Base-by-base conservation (phyloP, 306 rosid genomes). In the Dalbergia cultrata region DNA sequence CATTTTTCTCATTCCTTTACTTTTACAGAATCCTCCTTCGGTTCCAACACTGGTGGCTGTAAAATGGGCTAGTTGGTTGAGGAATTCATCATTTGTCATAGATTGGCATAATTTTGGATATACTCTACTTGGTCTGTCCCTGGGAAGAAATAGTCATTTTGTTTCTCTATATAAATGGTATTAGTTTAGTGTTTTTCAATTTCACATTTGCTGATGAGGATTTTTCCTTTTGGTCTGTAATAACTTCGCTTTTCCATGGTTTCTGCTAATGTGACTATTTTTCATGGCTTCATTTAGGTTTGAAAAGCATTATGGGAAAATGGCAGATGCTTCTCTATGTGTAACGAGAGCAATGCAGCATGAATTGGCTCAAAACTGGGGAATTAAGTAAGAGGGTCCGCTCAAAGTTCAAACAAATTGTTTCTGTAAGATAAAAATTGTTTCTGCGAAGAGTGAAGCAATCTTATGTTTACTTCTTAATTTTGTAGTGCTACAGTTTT, bases 41-140 rank as follows among this genome's bases (percentile, higher is more conserved):
- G 96, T 95, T 89, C 99, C 99, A 33, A 91, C 98, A 43, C 84
- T 95, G 75, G 92, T 89, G 58, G 96, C 93, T 52, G 98, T 93
- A 82, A 95, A 92, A 89, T 95, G 92, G 94, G 97, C 98, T 59
- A 91, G 98, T 81, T 86, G 90, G 87, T 84, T 91, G 66, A 90
- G 97, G 86, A 81, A 60, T 47, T 95, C 98, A 49, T 85, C 90
- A 35, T 89, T 95, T 89, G 86, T 93, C 72, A 80, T 95, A 77
- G 99, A 95, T 89, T 95, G 99, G 98, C 99, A 95, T 85, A 95
- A 95, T 83, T 95, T 93, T 85, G 99, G 98, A 85, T 90, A 95
- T 82, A 95, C 98, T 50, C 79, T 95, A 71, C 95, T 95, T 62
- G 89, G 89, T 59, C 52, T 95, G 77, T 91, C 98, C 50, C 89